phyloP scores from a whole-genome alignment of 129 eudicot species.

The Artemisia annua region DNA sequence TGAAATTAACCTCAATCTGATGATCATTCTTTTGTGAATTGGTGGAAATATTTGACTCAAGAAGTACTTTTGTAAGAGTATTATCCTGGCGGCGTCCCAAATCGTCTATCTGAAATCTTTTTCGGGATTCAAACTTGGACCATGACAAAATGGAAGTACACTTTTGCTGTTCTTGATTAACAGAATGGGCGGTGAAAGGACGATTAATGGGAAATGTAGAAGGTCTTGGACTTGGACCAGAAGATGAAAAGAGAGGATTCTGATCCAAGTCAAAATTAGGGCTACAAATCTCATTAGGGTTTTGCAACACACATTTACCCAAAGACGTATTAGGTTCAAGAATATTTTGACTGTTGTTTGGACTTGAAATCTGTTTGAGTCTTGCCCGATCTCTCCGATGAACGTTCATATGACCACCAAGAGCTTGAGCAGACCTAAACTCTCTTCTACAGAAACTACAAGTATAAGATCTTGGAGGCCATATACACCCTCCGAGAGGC shows the following conservation, averaged over 20 bases:
- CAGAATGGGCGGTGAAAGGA: conserved; percentile 42
- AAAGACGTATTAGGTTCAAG: conserved; percentile 39
- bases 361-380: conserved; percentile 59
- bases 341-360: conserved; percentile 18
- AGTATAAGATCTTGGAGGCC: conserved; percentile 98
- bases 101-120: conserved; percentile 27
- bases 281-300: conserved; percentile 36
- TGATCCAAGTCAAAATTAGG: conserved; percentile 35
- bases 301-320: conserved; percentile 24
- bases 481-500: conserved; percentile 75
- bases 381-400: conserved; percentile 92
- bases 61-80: conserved; percentile 13
- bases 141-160: conserved; percentile 36
- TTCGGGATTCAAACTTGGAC: conserved; percentile 42
- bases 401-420: conserved; percentile 92
- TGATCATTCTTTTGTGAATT: conserved; percentile 29
- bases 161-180: conserved; percentile 29
- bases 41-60: conserved; percentile 27
- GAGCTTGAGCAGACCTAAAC: conserved; percentile 91
- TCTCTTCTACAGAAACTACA: conserved; percentile 87
- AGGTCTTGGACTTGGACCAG: conserved; percentile 32
- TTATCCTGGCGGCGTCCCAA: conserved; percentile 35
- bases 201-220: conserved; percentile 44
- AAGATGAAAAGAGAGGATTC: conserved; percentile 29
- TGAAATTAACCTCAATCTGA: conserved; percentile 36